Conservation (phyloP, 306 rosid genomes). For the Canavalia ensiformis region DNA sequence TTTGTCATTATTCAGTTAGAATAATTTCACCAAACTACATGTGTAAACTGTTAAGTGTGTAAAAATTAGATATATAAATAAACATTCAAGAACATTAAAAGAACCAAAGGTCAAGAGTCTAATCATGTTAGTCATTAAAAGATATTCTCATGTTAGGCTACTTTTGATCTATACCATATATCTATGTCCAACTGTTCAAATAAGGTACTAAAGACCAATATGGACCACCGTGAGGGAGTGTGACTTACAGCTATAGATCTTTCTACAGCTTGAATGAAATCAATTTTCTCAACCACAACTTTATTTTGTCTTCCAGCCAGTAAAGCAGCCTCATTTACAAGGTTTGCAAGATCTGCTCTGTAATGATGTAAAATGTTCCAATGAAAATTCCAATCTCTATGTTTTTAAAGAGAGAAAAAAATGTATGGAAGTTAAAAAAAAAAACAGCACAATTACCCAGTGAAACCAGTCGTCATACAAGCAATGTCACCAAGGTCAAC, state of each 20-base stretch:
- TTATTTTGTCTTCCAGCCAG: conserved; percentile 93
- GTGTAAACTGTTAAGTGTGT: neutral
- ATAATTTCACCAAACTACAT: conserved; percentile 34
- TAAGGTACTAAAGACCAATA: conserved; percentile 16
- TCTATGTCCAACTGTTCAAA: neutral
- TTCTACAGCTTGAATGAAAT: conserved; percentile 94
- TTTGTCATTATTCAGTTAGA: conserved; percentile 19
- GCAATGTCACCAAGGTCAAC: conserved; percentile 81
- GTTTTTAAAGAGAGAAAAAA: conserved; percentile 27
- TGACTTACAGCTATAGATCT: conserved; percentile 92
- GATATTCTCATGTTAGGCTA: neutral
- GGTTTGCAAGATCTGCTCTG: conserved; percentile 99
- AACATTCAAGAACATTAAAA: conserved; percentile 23
- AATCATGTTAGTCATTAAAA: neutral
- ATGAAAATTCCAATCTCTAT: conserved; percentile 31
- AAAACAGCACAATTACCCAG: conserved; percentile 67
- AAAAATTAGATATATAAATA: conserved; percentile 16
- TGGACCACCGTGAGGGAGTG: conserved; percentile 20
- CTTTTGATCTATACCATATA: neutral
- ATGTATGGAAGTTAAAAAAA: neutral
- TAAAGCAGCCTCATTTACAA: conserved; percentile 95
- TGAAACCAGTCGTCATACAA: conserved; percentile 96
- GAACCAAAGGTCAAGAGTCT: neutral
- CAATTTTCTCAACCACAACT: conserved; percentile 81
- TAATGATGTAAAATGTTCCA: conserved; percentile 32